Conservation (phyloP, 768 basidiomycete genomes). For the Atractiella rhizophila region DNA sequence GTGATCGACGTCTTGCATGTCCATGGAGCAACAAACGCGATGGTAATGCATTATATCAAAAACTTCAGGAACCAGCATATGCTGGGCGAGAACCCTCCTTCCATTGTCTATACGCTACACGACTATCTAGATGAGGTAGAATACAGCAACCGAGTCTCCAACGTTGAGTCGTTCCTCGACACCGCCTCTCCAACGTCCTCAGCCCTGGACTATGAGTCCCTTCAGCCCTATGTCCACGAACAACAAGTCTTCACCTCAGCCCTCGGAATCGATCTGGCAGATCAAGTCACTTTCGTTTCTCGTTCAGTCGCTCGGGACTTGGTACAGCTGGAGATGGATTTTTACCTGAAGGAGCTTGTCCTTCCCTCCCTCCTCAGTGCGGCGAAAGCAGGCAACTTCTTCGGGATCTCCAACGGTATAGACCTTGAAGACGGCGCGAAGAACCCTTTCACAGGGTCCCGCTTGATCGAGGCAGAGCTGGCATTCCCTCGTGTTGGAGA, state of each 20-base stretch:
- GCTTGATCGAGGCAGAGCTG: not conserved
- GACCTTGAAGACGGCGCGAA: slow-evolving; percentile 1
- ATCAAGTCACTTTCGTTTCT: slow-evolving; percentile 8
- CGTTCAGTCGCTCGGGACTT: slow-evolving; percentile 4
- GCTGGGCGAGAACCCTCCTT: not conserved
- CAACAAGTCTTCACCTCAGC: slow-evolving; percentile 5
- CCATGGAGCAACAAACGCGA: slow-evolving; percentile 9
- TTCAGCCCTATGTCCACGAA: not conserved
- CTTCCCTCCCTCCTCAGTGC: slow-evolving; percentile 2
- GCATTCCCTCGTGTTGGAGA: slow-evolving; percentile 4
- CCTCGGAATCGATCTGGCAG: slow-evolving; percentile 8
- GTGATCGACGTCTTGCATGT: slow-evolving; percentile 5
- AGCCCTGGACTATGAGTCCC: too few species aligned
- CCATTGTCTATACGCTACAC: slow-evolving; percentile 7
- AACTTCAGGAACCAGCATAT: not conserved
- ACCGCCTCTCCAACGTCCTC: not conserved
- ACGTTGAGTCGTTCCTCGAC: not conserved
- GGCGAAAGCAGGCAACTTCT: not conserved
- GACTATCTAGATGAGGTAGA: slow-evolving; percentile 9
- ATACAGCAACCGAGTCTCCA: slow-evolving; percentile 4
- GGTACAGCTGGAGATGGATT: slow-evolving; percentile 2
- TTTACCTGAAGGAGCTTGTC: slow-evolving; percentile 7
- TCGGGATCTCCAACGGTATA: slow-evolving; percentile 7
- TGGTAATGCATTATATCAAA: slow-evolving; percentile 3
- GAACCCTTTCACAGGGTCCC: slow-evolving; percentile 1